phyloP scores from a whole-genome alignment of 1,284 basidiomycete species.

The Pseudomicrostroma phylloplanum region DNA sequence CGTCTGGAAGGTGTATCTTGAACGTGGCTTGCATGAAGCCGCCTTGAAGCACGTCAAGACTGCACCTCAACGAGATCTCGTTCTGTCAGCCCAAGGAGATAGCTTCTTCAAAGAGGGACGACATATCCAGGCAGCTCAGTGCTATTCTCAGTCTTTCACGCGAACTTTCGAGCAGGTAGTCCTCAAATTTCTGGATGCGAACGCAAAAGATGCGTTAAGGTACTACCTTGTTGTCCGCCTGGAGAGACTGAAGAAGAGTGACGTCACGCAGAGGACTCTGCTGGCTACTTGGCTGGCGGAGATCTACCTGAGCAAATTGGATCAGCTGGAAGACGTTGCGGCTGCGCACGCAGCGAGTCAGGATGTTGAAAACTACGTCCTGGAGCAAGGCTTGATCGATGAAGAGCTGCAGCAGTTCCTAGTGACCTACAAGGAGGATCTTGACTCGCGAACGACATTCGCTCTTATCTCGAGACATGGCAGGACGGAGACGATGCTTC shows the following conservation, averaged over 20 bases:
- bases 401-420: conserved; percentile 89
- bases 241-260: conserved; percentile 71
- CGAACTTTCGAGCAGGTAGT: conserved; percentile 82
- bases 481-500: conserved; percentile 81
- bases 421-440: conserved; percentile 77
- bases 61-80: conserved; percentile 72
- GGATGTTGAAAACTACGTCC: conserved; percentile 76
- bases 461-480: conserved; percentile 90
- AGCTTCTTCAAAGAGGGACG: conserved; percentile 73
- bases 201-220: conserved; percentile 84
- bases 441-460: conserved; percentile 79
- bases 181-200: conserved; percentile 79
- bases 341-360: conserved; percentile 71
- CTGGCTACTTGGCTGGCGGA: conserved; percentile 97
- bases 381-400: conserved; percentile 76
- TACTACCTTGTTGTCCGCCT: conserved; percentile 83
- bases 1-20: conserved; percentile 86
- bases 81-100: conserved; percentile 78
- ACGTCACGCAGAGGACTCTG: conserved; percentile 90
- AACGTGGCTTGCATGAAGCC: conserved; percentile 67
- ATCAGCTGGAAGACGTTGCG: conserved; percentile 79
- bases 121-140: conserved; percentile 85
- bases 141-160: conserved; percentile 67
- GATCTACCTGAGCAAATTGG: conserved; percentile 92
- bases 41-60: conserved; percentile 78